Conservation (phyloP, 2,329 filamentous ascomycete species). For the Paecilomyces variotii region DNA sequence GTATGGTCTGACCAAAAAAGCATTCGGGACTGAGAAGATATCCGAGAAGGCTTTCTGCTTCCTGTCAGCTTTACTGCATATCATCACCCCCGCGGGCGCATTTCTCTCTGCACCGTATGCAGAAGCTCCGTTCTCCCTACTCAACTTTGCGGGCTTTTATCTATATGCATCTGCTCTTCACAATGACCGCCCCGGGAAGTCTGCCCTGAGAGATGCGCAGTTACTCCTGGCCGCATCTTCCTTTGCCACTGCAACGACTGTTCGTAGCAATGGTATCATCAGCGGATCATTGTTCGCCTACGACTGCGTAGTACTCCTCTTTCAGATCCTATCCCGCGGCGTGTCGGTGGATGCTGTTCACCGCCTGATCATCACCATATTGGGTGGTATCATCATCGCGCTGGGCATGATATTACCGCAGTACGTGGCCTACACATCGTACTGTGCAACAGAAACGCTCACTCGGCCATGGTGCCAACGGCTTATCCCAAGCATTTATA, state of each 20-base stretch:
- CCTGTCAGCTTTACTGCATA: conserved; percentile 63
- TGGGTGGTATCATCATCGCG: conserved; percentile 61
- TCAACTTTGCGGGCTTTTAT: conserved; percentile 67
- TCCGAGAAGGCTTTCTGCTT: conserved; percentile 39
- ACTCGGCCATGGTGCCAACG: conserved; percentile 66
- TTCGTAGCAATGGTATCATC: conserved; percentile 80
- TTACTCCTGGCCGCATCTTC: conserved; percentile 56
- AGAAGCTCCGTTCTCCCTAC: conserved; percentile 69
- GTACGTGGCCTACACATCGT: conserved; percentile 62
- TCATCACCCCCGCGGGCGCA: conserved; percentile 78
- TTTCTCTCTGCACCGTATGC: conserved; percentile 83
- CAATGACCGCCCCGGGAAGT: conserved; percentile 20
- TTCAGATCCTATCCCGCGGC: conserved; percentile 33
- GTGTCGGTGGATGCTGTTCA: conserved; percentile 36
- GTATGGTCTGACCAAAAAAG: conserved; percentile 54
- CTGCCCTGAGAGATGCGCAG: conserved; percentile 35
- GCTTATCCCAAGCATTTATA: conserved; percentile 76
- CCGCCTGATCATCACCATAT: conserved; percentile 50
- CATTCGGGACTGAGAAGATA: conserved; percentile 41
- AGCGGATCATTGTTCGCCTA: conserved; percentile 69
- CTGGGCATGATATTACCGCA: conserved; percentile 66
- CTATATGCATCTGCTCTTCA: conserved; percentile 50
- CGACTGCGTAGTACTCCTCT: conserved; percentile 43
- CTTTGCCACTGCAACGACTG: conserved; percentile 64
- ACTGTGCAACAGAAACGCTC: conserved; percentile 44